phyloP scores from a whole-genome alignment of 2,329 filamentous ascomycete genomes.

The Zymoseptoria ardabiliae region DNA sequence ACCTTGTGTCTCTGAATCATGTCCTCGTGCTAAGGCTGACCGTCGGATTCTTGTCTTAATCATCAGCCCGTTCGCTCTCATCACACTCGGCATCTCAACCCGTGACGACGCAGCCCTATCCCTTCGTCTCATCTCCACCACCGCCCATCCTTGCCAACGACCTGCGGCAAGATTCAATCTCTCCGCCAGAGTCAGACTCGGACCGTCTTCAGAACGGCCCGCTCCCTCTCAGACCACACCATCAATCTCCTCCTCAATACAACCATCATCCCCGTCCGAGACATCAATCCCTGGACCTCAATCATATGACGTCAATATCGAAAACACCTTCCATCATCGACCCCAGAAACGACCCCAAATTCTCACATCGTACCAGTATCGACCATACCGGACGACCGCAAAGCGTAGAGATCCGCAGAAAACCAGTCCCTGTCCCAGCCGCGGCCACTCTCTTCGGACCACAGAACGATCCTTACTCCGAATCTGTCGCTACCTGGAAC shows the following conservation, averaged over 20 bases:
- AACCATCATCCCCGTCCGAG: no score
- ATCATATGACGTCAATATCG: not conserved
- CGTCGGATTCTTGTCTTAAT: not conserved
- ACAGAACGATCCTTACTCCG: conserved; percentile 6
- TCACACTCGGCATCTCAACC: not conserved
- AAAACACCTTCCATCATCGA: not conserved
- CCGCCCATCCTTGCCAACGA: not conserved
- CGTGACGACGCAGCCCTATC: not conserved
- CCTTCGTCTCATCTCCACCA: not conserved
- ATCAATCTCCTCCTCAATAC: not conserved
- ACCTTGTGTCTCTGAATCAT: not conserved
- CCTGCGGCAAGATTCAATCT: not conserved
- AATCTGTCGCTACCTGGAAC: conserved; percentile 8
- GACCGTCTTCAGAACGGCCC: not conserved
- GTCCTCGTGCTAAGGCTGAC: not conserved
- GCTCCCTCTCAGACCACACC: not conserved
- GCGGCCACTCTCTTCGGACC: conserved; percentile 1
- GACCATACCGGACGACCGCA: not conserved
- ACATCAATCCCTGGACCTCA: not conserved
- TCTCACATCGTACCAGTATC: not conserved
- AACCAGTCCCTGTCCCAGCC: not conserved
- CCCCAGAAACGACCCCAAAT: not conserved
- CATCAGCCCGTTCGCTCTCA: not conserved
- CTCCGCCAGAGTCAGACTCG: no score
- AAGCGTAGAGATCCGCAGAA: not conserved